Percentiles rank a stretch among this genome's conserved stretches.
Evolutionary conservation across 495 filamentous ascomycete species (phyloP).

Genomic region (Neurospora tetrasperma): DNA sequence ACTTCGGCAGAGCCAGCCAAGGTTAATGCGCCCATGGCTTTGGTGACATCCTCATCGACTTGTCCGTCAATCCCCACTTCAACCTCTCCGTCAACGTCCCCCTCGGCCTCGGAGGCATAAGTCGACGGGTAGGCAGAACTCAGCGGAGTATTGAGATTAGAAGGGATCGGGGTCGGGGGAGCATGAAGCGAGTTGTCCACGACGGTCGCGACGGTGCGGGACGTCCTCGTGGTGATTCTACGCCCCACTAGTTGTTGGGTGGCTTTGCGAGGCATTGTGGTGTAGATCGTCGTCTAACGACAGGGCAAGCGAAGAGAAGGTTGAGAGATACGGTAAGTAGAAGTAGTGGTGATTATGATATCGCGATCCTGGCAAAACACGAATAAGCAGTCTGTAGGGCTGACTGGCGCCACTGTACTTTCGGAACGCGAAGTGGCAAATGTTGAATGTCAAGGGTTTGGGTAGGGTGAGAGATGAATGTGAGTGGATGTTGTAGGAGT

Average conservation of each 20-base stretch:
- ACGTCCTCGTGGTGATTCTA: conserved; percentile 14
- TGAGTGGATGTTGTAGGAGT: neutral
- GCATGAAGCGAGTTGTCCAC: conserved; percentile 1
- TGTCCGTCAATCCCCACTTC: neutral
- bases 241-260: neutral
- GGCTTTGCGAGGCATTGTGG: conserved; percentile 25
- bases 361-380: neutral
- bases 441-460: neutral
- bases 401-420: neutral
- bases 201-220: conserved; percentile 16
- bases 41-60: conserved; percentile 26
- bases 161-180: conserved; percentile 24
- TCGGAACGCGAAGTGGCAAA: conserved; percentile 1
- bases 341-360: neutral
- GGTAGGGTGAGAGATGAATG: neutral
- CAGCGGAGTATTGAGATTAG: conserved; percentile 21
- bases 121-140: conserved; percentile 34
- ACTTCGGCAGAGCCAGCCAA: conserved; percentile 12
- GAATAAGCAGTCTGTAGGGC: neutral
- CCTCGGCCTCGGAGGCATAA: conserved; percentile 36
- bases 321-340: neutral
- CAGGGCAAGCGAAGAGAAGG: neutral
- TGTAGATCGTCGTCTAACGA: neutral
- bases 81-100: conserved; percentile 18
- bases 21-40: conserved; percentile 23